phyloP scores from a whole-genome alignment of 2,329 filamentous ascomycete genomes.

The Neocucurbitaria cava region DNA sequence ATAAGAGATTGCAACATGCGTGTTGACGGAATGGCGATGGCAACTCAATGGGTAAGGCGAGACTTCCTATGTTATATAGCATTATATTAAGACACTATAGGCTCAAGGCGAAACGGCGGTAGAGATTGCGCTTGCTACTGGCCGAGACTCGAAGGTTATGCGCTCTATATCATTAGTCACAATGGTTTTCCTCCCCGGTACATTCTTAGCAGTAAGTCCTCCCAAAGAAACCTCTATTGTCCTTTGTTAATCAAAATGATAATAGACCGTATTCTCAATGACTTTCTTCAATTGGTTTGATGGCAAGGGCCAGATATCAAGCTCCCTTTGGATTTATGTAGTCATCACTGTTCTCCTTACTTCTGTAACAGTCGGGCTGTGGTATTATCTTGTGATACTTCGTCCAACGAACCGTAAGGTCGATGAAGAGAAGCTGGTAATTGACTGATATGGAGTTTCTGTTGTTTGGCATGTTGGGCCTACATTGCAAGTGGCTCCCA shows the following conservation, averaged over 20 bases:
- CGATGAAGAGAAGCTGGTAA: not conserved
- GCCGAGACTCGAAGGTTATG: conserved; percentile 26
- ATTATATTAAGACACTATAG: not conserved
- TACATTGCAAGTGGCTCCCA: not conserved
- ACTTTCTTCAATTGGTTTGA: conserved; percentile 28
- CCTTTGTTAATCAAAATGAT: not conserved
- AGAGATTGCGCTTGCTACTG: conserved; percentile 25
- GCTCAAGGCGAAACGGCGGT: conserved; percentile 23
- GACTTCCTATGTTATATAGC: too few species aligned
- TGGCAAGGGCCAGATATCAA: conserved; percentile 12
- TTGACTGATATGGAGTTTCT: not conserved
- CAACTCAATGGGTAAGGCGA: conserved; percentile 27
- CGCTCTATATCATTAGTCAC: conserved; percentile 30
- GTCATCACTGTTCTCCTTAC: conserved; percentile 22
- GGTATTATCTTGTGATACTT: conserved; percentile 25
- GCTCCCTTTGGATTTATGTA: conserved; percentile 25
- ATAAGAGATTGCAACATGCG: conserved; percentile 31
- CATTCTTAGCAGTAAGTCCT: conserved; percentile 23
- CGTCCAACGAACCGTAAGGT: not conserved
- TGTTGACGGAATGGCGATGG: conserved; percentile 33
- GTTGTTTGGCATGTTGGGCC: not conserved
- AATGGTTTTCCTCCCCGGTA: conserved; percentile 32
- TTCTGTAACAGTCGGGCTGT: conserved; percentile 15
- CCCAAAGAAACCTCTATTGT: not conserved
- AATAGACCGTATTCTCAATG: conserved; percentile 28